A percentile compares a stretch with the other conserved stretches of the same genome.
Conservation (phyloP, 495 filamentous ascomycete species). For the Penicillium odoratum region DNA sequence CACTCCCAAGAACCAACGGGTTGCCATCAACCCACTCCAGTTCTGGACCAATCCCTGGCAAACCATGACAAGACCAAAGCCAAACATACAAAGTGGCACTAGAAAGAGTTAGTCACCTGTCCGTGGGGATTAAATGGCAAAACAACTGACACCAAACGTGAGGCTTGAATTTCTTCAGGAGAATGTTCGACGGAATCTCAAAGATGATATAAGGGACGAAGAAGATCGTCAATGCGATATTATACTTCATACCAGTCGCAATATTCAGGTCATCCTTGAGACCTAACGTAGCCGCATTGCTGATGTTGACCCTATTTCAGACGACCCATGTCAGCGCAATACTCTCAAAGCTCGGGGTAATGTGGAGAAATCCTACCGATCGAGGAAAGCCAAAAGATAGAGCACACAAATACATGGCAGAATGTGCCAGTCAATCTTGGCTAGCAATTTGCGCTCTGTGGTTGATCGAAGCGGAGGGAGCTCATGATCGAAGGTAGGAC, state of each 20-base stretch:
- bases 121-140: not conserved
- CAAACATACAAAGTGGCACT: conserved; percentile 76
- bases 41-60: conserved; percentile 79
- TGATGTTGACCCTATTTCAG: conserved; percentile 58
- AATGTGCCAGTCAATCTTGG: conserved; percentile 76
- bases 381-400: conserved; percentile 85
- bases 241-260: conserved; percentile 59
- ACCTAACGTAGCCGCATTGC: conserved; percentile 62
- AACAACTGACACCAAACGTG: conserved; percentile 65
- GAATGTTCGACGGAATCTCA: conserved; percentile 86
- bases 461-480: conserved; percentile 47
- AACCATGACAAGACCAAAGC: conserved; percentile 75
- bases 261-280: conserved; percentile 66
- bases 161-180: conserved; percentile 79
- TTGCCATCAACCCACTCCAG: conserved; percentile 75
- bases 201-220: conserved; percentile 89
- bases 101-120: conserved; percentile 6
- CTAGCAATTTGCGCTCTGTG: conserved; percentile 69
- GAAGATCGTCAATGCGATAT: conserved; percentile 82
- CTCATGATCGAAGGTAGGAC: conserved; percentile 17
- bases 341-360: not conserved
- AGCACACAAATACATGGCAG: conserved; percentile 80
- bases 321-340: conserved; percentile 7
- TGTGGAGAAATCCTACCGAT: conserved; percentile 53
- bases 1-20: conserved; percentile 83